Percentiles rank a stretch among this genome's conserved stretches.
Evolutionary conservation across 176 grass and related monocot genomes (phyloP).

Genomic region (Puya raimondii): DNA sequence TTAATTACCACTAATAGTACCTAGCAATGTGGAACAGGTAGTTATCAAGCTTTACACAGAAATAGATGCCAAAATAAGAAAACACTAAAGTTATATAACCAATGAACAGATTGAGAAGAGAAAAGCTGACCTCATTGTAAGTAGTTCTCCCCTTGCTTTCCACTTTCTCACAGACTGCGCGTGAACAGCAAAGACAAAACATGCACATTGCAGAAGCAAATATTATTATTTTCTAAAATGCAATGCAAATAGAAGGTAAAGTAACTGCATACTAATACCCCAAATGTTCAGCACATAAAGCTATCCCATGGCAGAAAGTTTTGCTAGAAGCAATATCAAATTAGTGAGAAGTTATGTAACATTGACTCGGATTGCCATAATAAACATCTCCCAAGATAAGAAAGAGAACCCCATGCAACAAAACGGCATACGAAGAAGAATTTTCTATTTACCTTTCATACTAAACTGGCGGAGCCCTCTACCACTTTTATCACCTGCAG

Average conservation of each 20-base stretch:
- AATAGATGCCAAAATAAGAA: not conserved
- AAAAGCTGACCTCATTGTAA: conserved; percentile 79
- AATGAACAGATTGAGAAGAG: not conserved
- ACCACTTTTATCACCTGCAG: conserved; percentile 82
- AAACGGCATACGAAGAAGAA: not conserved
- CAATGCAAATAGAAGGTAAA: not conserved
- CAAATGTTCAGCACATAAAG: no score
- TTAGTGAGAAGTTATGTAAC: no score
- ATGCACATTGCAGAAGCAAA: conserved; percentile 14
- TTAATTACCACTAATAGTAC: no score
- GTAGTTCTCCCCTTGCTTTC: conserved; percentile 99
- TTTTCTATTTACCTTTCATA: conserved; percentile 65
- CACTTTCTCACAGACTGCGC: conserved; percentile 89
- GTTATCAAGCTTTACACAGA: not conserved
- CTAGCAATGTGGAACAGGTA: no score
- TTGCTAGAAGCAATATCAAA: no score
- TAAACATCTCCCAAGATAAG: not conserved
- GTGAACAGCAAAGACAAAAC: conserved; percentile 2
- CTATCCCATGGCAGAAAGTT: no score
- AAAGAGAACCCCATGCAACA: not conserved
- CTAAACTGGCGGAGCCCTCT: conserved; percentile 96
- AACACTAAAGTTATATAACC: not conserved
- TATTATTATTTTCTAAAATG: not conserved
- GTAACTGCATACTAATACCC: no score
- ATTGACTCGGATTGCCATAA: not conserved